Conservation (phyloP, 2,329 filamentous ascomycete genomes). For the Alternaria ethzedia region DNA sequence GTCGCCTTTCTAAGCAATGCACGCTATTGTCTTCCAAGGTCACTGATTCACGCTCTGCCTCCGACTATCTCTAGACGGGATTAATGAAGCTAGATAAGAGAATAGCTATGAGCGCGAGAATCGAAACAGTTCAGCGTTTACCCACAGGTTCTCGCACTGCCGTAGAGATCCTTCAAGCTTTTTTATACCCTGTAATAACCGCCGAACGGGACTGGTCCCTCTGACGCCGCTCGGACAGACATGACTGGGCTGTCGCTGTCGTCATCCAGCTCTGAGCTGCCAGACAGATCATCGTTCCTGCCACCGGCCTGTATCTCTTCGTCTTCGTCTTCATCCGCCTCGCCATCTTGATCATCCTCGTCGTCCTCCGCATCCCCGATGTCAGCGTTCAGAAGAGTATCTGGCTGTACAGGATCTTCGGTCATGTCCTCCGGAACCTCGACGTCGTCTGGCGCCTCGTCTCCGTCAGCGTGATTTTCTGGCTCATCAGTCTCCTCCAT, state of each 20-base stretch:
- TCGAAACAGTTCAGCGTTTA: too few species aligned
- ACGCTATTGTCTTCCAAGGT: not conserved
- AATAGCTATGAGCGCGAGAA: not conserved
- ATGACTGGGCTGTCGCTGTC: conserved; percentile 16
- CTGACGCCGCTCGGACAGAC: conserved; percentile 20
- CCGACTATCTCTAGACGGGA: not conserved
- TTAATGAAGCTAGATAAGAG: not conserved
- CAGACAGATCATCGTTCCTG: conserved; percentile 24
- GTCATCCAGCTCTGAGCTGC: conserved; percentile 15
- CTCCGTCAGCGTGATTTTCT: conserved; percentile 4
- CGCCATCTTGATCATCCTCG: conserved; percentile 22
- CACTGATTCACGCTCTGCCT: not conserved
- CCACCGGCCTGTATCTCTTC: conserved; percentile 22
- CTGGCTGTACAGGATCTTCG: conserved; percentile 36
- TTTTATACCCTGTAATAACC: conserved; percentile 30
- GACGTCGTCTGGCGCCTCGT: conserved; percentile 26
- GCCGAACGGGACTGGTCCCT: conserved; percentile 32
- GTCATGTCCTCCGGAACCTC: conserved; percentile 41
- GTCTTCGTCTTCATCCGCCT: conserved; percentile 21
- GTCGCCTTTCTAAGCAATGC: not conserved
- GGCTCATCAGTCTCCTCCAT: conserved; percentile 25
- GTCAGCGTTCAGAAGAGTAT: conserved; percentile 30
- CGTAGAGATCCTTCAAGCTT: too few species aligned
- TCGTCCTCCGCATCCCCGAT: conserved; percentile 25
- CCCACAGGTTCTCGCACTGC: too few species aligned